Percentiles rank a stretch among this genome's conserved stretches.
Evolutionary conservation across 345 rosid species (phyloP).

Genomic region (Cardamine resedifolia): DNA sequence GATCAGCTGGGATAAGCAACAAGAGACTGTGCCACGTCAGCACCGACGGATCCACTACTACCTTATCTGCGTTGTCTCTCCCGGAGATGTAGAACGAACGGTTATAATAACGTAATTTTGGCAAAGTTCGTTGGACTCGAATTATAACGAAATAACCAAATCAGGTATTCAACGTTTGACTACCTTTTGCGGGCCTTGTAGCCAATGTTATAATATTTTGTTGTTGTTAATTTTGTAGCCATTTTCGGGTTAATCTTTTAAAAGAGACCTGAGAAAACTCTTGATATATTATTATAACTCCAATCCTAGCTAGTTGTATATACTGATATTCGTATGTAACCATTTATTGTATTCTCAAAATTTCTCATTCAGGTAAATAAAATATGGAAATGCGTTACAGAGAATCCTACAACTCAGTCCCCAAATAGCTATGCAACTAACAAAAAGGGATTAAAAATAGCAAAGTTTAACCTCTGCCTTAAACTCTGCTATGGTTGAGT

Average conservation of each 20-base stretch:
- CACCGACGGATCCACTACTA: constrained; percentile 3
- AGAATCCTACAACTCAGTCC: background rate
- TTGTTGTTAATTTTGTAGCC: no score
- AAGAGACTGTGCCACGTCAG: constrained; percentile 15
- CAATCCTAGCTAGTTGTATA: no score
- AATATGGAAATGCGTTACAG: background rate
- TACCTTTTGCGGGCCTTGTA: no score
- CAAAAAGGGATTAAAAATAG: background rate
- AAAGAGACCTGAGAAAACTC: background rate
- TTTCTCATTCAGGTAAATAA: background rate
- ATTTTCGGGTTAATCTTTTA: background rate
- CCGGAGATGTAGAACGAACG: constrained; percentile 63
- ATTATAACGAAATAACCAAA: no score
- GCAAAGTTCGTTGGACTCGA: no score
- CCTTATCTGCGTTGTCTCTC: no score
- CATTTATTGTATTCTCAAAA: background rate
- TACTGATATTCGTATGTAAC: background rate
- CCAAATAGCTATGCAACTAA: background rate
- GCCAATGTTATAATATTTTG: no score
- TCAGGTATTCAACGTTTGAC: no score
- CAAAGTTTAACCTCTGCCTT: background rate
- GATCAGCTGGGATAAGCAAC: background rate
- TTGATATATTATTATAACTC: background rate
- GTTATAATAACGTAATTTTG: constrained; percentile 46
- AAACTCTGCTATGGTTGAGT: background rate